Percentiles rank a stretch among this genome's conserved stretches.
Evolutionary conservation across 2,329 filamentous ascomycete species (phyloP).

Genomic region (Stagonosporopsis tanaceti): DNA sequence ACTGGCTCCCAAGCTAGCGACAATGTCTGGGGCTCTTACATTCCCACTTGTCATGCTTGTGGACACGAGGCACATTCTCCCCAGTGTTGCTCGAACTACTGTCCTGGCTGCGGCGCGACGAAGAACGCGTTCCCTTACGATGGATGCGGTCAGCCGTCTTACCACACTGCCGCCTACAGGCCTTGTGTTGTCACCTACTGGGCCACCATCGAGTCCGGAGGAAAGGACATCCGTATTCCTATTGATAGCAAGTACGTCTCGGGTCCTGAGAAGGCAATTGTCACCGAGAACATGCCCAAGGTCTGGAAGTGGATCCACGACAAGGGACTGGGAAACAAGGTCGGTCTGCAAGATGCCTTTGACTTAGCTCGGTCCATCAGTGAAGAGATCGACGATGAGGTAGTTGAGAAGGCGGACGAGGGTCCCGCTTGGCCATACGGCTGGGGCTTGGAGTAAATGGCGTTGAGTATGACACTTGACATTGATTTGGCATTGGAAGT

Average conservation of each 20-base stretch:
- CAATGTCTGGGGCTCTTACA: neutral
- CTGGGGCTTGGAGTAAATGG: neutral
- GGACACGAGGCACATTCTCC: neutral
- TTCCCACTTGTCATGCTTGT: neutral
- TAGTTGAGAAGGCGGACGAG: neutral
- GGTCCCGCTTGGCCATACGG: too few relatives aligned
- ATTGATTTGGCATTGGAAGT: neutral
- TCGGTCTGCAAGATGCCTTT: constrained; percentile 34
- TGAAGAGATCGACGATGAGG: neutral
- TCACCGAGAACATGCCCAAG: constrained; percentile 26
- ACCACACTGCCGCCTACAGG: neutral
- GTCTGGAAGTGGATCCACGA: constrained; percentile 39
- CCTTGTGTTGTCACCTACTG: constrained; percentile 30
- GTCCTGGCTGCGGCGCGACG: neutral
- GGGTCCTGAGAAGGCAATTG: constrained; percentile 29
- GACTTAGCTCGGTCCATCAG: constrained; percentile 31
- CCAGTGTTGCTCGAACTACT: neutral
- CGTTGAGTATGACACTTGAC: neutral
- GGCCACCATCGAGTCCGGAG: constrained; percentile 26
- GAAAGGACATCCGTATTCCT: constrained; percentile 24
- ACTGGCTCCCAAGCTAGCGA: neutral
- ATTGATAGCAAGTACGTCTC: constrained; percentile 28
- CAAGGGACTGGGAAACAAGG: constrained; percentile 26
- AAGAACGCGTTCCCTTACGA: neutral
- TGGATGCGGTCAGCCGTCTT: neutral